Evolutionary conservation across 345 rosid species (phyloP).

Genomic region (Linum trigynum): DNA sequence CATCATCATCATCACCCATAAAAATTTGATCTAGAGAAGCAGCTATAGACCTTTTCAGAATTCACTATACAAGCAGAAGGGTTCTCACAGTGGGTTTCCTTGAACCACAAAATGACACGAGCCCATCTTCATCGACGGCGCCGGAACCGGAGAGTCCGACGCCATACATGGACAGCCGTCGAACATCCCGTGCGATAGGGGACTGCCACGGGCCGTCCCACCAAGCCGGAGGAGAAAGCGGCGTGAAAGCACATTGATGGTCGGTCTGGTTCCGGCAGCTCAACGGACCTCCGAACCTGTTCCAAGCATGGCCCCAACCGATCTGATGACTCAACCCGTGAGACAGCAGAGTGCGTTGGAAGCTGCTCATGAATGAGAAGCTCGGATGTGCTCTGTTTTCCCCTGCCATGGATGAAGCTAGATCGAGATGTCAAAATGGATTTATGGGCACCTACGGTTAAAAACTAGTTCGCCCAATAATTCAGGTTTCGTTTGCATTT

Average conservation of each 20-base stretch:
- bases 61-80: slow-evolving; percentile 27
- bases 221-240: slow-evolving; percentile 94
- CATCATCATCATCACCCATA: too few relatives aligned
- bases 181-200: slow-evolving; percentile 62
- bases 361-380: slow-evolving; percentile 76
- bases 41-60: too few relatives aligned
- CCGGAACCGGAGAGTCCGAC: slow-evolving; percentile 66
- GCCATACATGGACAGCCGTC: slow-evolving; percentile 53
- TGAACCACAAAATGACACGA: slow-evolving; percentile 47
- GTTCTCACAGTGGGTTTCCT: slow-evolving; percentile 49
- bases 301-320: slow-evolving; percentile 99
- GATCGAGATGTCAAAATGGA: background rate
- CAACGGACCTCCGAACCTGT: slow-evolving; percentile 83
- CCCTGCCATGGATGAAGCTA: slow-evolving; percentile 32
- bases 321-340: slow-evolving; percentile 64
- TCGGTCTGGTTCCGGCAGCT: slow-evolving; percentile 63
- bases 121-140: slow-evolving; percentile 50
- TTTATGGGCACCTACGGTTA: too few relatives aligned
- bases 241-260: slow-evolving; percentile 73
- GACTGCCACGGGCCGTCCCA: slow-evolving; percentile 98
- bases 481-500: too few relatives aligned
- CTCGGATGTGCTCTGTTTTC: slow-evolving; percentile 40
- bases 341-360: slow-evolving; percentile 59
- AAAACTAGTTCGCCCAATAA: too few relatives aligned
- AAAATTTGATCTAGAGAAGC: too few relatives aligned